These are phyloP conservation scores for Eimeria praecox DNA, from an alignment of 169 alveolate genomes.

Conservation along the genomic window DNA sequence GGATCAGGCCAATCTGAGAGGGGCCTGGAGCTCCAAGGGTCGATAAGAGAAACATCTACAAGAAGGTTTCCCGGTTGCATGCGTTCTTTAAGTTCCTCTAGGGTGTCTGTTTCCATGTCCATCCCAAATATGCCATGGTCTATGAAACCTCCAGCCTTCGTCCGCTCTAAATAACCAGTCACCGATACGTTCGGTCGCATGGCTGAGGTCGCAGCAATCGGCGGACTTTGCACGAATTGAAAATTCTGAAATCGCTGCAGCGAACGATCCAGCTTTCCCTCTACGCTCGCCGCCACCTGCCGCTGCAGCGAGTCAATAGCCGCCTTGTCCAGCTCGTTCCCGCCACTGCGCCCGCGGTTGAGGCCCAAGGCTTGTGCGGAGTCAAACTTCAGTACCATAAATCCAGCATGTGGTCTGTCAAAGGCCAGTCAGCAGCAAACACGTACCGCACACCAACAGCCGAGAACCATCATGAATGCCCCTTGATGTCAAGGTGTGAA, in stretches of 20 bases:
- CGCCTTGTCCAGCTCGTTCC: slow-evolving; percentile 32
- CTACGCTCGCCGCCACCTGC: slow-evolving; percentile 70
- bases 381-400: slow-evolving; percentile 66
- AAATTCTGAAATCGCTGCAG: slow-evolving; percentile 53
- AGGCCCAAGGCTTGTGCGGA: slow-evolving; percentile 41
- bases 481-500: background rate
- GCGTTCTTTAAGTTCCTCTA: slow-evolving; percentile 70
- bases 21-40: slow-evolving; percentile 74
- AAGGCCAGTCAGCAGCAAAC: background rate
- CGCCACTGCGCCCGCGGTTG: slow-evolving; percentile 15
- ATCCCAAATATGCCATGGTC: slow-evolving; percentile 76
- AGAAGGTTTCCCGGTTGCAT: slow-evolving; percentile 65
- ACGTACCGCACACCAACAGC: background rate
- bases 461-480: too few relatives aligned
- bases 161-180: slow-evolving; percentile 70
- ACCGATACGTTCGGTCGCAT: slow-evolving; percentile 75
- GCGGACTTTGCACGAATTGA: slow-evolving; percentile 53
- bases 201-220: slow-evolving; percentile 28
- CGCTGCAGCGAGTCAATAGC: slow-evolving; percentile 79
- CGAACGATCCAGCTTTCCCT: slow-evolving; percentile 67
- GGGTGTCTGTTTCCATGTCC: slow-evolving; percentile 75
- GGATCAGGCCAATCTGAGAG: slow-evolving; percentile 73
- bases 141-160: slow-evolving; percentile 22
- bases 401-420: slow-evolving; percentile 77
- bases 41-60: slow-evolving; percentile 74